Percentiles rank a stretch among this genome's conserved stretches.
Evolutionary conservation across 805 yeast species (phyloP).

Genomic region (Pichia paraexigua): DNA sequence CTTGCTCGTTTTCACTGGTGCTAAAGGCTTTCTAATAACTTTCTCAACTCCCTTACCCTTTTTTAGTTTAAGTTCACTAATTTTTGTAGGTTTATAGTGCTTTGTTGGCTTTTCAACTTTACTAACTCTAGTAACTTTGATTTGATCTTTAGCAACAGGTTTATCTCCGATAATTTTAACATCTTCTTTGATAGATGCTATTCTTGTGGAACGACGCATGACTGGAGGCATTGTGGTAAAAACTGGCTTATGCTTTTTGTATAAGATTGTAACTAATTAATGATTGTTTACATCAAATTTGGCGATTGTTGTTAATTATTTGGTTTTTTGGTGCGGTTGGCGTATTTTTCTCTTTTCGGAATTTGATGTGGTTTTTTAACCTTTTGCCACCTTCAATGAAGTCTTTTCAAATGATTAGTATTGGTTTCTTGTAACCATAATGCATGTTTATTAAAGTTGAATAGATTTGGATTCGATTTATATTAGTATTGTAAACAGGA

Average conservation of each 20-base stretch:
- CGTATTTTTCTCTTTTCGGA: too few species aligned
- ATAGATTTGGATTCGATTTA: too few species aligned
- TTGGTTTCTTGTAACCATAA: too few species aligned
- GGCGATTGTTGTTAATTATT: too few species aligned
- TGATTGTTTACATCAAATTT: background rate
- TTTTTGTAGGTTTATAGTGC: background rate
- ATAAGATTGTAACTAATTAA: too few species aligned
- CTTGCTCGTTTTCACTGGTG: background rate
- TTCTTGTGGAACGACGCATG: conserved; percentile 7
- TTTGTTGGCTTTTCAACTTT: background rate
- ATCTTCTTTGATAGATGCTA: conserved; percentile 5
- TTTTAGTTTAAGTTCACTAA: background rate
- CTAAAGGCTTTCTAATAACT: background rate
- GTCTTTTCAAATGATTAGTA: too few species aligned
- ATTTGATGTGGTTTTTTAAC: too few species aligned
- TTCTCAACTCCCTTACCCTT: background rate
- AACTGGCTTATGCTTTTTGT: background rate
- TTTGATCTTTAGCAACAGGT: background rate
- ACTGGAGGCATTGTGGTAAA: background rate
- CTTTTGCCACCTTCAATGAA: too few species aligned
- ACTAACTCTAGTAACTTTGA: background rate
- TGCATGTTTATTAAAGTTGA: too few species aligned
- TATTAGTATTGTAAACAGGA: too few species aligned
- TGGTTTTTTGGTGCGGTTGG: too few species aligned
- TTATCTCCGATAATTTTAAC: background rate